These are phyloP conservation scores for Aspergillus sp. DNA, from an alignment of 2,329 filamentous ascomycete genomes.

Conservation along the genomic window DNA sequence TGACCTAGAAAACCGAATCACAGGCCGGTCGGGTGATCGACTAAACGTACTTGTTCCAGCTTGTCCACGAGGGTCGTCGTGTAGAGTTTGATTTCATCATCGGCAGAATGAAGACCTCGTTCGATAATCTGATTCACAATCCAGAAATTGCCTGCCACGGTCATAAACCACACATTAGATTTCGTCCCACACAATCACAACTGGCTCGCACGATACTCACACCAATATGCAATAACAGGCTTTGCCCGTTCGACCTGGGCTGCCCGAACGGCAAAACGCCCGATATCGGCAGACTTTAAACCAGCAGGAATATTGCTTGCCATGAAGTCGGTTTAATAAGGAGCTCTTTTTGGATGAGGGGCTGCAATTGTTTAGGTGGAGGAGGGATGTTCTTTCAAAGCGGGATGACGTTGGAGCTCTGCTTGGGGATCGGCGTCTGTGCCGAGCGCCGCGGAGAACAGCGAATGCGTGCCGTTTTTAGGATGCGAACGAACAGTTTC, in stretches of 20 bases:
- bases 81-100: slow-evolving; percentile 74
- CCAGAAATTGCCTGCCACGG: slow-evolving; percentile 71
- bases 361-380: slow-evolving; percentile 1
- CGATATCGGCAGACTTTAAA: slow-evolving; percentile 76
- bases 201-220: slow-evolving; percentile 50
- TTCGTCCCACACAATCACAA: slow-evolving; percentile 4
- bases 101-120: slow-evolving; percentile 70
- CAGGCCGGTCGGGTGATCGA: not conserved
- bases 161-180: not conserved
- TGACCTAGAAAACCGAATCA: not conserved
- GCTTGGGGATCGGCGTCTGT: not conserved
- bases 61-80: slow-evolving; percentile 85
- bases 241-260: slow-evolving; percentile 78
- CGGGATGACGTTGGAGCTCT: slow-evolving; percentile 20
- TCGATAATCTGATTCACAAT: slow-evolving; percentile 87
- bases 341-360: not conserved
- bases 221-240: slow-evolving; percentile 92
- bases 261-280: slow-evolving; percentile 77
- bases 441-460: not conserved
- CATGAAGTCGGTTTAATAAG: slow-evolving; percentile 49
- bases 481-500: too few relatives aligned
- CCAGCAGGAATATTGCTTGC: slow-evolving; percentile 64
- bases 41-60: slow-evolving; percentile 63
- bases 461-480: too few relatives aligned
- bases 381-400: slow-evolving; percentile 4